These are phyloP conservation scores for Neopestalotiopsis sp. DNA, from an alignment of 2,329 filamentous ascomycete genomes.

Conservation along the genomic window DNA sequence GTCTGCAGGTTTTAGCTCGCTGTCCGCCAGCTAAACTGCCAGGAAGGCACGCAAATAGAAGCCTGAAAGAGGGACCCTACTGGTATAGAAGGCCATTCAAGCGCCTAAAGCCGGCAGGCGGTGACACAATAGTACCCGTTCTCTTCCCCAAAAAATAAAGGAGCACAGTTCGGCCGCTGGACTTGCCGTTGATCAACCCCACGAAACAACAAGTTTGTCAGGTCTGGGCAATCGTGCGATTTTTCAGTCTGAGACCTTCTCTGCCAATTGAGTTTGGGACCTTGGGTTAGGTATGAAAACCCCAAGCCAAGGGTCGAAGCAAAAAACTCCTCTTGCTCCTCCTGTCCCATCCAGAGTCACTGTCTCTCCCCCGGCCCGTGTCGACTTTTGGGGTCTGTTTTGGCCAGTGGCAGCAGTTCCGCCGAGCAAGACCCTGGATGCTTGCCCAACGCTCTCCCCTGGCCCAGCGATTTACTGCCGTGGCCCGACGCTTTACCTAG, in stretches of 20 bases:
- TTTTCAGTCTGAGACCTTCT: not conserved
- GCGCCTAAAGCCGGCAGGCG: not conserved
- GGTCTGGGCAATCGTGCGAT: not conserved
- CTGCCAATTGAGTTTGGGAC: too few species aligned
- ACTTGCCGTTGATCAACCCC: not conserved
- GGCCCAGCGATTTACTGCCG: not conserved
- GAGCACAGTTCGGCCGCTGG: conserved; percentile 4
- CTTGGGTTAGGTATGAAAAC: too few species aligned
- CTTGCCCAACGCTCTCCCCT: not conserved
- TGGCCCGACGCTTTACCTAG: not conserved
- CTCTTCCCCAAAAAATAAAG: not conserved
- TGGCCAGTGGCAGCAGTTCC: not conserved
- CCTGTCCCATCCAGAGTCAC: not conserved
- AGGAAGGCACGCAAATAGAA: not conserved
- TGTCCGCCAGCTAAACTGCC: not conserved
- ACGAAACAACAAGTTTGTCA: not conserved
- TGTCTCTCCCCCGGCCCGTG: not conserved
- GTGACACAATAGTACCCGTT: not conserved
- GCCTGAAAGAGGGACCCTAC: not conserved
- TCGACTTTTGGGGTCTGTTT: not conserved
- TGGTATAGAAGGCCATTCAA: not conserved
- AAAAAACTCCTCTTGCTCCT: too few species aligned
- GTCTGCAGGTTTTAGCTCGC: conserved; percentile 10
- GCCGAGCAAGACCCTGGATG: not conserved
- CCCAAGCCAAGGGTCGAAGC: too few species aligned